Evolutionary conservation across 768 basidiomycete species (phyloP), one percentile per base, ranked within the genome.

Genomic region (Terana coerulea): DNA sequence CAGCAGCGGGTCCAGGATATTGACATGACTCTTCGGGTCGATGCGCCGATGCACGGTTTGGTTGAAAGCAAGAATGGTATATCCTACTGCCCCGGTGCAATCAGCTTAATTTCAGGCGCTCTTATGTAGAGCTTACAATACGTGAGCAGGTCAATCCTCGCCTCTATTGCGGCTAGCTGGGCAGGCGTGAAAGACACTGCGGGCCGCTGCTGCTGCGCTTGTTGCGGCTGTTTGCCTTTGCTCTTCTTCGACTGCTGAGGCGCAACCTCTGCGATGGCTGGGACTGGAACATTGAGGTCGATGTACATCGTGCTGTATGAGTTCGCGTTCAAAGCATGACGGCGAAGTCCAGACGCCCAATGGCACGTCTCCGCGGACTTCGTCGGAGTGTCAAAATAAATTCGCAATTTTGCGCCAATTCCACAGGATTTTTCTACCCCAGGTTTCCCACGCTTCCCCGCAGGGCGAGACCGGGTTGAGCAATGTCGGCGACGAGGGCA

Each of bases 1-100:
- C n/a, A 90, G 65, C 9, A 93, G 65, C 4, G 62, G 60, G 33
- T 84, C 74, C 19, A 91, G 72, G 10, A 72, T 71, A 64, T 93
- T 91, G 36, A 79, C 69, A 60, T 89, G 87, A 0, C 71, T 72
- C 64, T 85, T 86, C 2, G 80, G 72, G 57, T 91, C 88, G n/a
- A 91, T 74, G 54, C 80, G 83, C 47, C 83, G 82, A 51, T 81
- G 72, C 14, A 88, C 75, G 1, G 78, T 81, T 60, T 93, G 88
- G 59, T 81, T 87, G 56, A 95, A 75, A 1, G 84, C 86, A 40
- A 95, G 63, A 30, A 91, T 83, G 25, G 84, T 80, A 69, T 93
- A 95, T 75, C 92, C 92, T 74, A 95, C 91, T 95, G 64, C 26
- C 28, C 43, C 17, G 46, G 44, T 14, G 24, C 37, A 11, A 47